A percentile compares a stretch with the other conserved stretches of the same genome.
Evolutionary conservation across 75 land plant genomes (phyloP).

Genomic region (Pinus tabuliformis): DNA sequence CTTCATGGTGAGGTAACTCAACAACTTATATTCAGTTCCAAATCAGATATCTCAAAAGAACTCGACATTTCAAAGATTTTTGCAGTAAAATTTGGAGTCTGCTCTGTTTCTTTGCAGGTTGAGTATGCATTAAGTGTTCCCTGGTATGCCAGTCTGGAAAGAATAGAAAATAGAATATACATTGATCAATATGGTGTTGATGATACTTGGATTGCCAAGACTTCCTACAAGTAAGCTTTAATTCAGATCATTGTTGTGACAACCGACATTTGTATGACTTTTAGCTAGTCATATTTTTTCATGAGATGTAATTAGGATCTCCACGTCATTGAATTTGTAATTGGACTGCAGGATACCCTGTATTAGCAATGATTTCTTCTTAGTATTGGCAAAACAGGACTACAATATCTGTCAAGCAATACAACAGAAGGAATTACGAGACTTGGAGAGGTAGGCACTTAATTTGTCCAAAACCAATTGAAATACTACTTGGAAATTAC

Average conservation of each 20-base stretch:
- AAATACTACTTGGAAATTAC: not conserved
- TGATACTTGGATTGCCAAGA: too few relatives aligned
- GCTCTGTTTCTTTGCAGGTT: constrained; percentile 34
- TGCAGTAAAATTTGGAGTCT: not conserved
- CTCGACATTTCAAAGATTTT: not conserved
- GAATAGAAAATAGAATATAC: constrained; percentile 44
- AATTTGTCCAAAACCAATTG: not conserved
- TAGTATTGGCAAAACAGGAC: constrained; percentile 70
- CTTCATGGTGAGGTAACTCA: constrained; percentile 12
- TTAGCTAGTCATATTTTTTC: not conserved
- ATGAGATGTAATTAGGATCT: not conserved
- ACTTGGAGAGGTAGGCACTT: constrained; percentile 50
- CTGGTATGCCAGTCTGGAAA: constrained; percentile 39
- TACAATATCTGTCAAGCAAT: constrained; percentile 64
- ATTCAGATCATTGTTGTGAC: not conserved
- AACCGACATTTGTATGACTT: not conserved
- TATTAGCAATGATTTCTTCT: constrained; percentile 41
- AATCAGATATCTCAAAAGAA: not conserved
- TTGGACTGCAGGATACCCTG: constrained; percentile 37
- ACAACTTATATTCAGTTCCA: constrained; percentile 16
- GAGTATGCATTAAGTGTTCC: constrained; percentile 53
- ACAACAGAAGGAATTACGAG: constrained; percentile 58
- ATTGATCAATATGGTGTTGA: constrained; percentile 8
- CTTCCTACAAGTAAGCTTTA: constrained; percentile 6
- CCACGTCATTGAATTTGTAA: not conserved